Base-by-base conservation (phyloP, 2,329 filamentous ascomycete genomes). In the Diplodia scrobiculata region DNA sequence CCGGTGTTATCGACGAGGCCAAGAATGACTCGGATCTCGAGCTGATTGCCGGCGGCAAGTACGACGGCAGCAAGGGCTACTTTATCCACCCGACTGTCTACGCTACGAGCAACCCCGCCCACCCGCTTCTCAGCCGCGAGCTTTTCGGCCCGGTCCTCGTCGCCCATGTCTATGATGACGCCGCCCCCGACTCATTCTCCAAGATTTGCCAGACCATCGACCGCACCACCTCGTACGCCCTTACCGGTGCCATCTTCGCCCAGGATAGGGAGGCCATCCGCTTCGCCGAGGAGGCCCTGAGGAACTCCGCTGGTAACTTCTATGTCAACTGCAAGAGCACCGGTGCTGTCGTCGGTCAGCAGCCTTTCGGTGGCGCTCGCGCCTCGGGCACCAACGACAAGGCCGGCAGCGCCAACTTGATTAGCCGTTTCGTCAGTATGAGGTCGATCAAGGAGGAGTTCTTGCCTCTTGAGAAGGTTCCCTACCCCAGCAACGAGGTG, bases 11-110 rank as follows among this genome's bases (percentile, higher is more conserved):
- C 70, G 90, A 95, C 67, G 86, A 86, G 36, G 90, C 91, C n/a
- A 92, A 91, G 79, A 82, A 83, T 9, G 92, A 96, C 77, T 79
- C 82, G 9, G 86, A 90, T 70, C 84, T 96, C 14, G 84, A 90
- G 76, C 83, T 94, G 2, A 77, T 96, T 17, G 85, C 84, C 1
- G 92, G 92, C 51, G 92, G 92, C 69, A 88, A 84, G 71, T 89
- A 94, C 76, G 90, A 95, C 77, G 86, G 86, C 65, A 88, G 85
- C 71, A 88, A 88, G 79, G 92, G 92, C 68, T 96, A 89, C 83
- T 96, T 87, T 80, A 86, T 96, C 74, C 84, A 91, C 77, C 92
- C 92, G 6, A 96, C 92, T 68, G 84, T 96, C 74, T 96, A 94
- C 82, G 79, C 83, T 68, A 90, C 91, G 60, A 87, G 83, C 60